These are phyloP conservation scores for Fusarium foetens DNA, from an alignment of 2,329 filamentous ascomycete genomes.

Conservation along the genomic window DNA sequence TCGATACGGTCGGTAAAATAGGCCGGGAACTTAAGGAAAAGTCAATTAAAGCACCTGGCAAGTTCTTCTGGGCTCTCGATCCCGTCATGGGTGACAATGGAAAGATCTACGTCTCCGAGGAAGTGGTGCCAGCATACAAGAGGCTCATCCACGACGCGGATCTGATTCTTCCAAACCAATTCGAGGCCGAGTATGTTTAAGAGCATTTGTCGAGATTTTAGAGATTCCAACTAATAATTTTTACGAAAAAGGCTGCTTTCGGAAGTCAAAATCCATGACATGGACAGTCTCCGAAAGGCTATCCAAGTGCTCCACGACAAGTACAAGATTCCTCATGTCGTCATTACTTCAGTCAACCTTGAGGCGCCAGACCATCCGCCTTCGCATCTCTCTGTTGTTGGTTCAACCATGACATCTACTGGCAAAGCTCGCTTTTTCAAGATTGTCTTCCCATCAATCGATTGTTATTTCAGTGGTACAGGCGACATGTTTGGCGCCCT, in stretches of 20 bases:
- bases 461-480: slow-evolving; percentile 95
- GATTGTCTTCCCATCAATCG: slow-evolving; percentile 85
- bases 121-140: slow-evolving; percentile 92
- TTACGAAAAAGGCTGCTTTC: slow-evolving; percentile 74
- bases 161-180: slow-evolving; percentile 94
- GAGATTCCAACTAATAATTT: neutral
- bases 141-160: slow-evolving; percentile 82
- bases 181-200: slow-evolving; percentile 85
- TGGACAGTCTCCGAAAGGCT: slow-evolving; percentile 76
- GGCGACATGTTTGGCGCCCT: slow-evolving; percentile 98
- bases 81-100: slow-evolving; percentile 99
- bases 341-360: slow-evolving; percentile 90
- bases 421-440: slow-evolving; percentile 84
- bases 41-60: slow-evolving; percentile 70
- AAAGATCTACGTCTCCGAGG: slow-evolving; percentile 87
- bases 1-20: slow-evolving; percentile 86
- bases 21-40: slow-evolving; percentile 80
- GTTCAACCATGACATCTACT: slow-evolving; percentile 74
- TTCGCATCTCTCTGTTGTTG: slow-evolving; percentile 75
- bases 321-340: slow-evolving; percentile 84
- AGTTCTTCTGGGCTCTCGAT: slow-evolving; percentile 97
- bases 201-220: neutral
- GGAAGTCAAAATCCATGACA: slow-evolving; percentile 82
- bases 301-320: slow-evolving; percentile 80
- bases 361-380: slow-evolving; percentile 61